These are phyloP conservation scores for Saturnispora hagleri DNA, from an alignment of 805 yeast species.

Conservation along the genomic window DNA sequence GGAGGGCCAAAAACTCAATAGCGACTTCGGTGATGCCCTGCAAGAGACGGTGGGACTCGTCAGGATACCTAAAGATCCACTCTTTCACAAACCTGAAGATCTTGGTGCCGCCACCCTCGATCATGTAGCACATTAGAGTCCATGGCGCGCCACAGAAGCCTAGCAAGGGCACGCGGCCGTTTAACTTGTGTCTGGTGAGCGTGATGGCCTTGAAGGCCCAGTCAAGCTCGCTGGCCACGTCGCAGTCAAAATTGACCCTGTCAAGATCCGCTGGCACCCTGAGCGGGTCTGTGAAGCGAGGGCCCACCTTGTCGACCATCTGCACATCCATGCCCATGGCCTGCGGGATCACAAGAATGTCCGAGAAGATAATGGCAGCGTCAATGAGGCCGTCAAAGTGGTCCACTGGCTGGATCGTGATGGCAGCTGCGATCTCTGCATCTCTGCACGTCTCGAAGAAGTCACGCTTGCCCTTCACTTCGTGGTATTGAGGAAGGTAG, in stretches of 20 bases:
- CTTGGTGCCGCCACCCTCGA: conserved; percentile 94
- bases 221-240: conserved; percentile 66
- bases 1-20: conserved; percentile 85
- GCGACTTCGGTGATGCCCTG: conserved; percentile 81
- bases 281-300: conserved; percentile 83
- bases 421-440: conserved; percentile 86
- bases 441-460: conserved; percentile 94
- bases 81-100: conserved; percentile 85
- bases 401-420: conserved; percentile 91
- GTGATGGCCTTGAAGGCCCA: conserved; percentile 97
- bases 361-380: conserved; percentile 95
- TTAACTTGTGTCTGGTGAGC: conserved; percentile 72
- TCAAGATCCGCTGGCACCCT: conserved; percentile 61
- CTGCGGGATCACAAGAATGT: conserved; percentile 92
- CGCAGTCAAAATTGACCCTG: conserved; percentile 47
- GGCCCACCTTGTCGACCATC: conserved; percentile 93
- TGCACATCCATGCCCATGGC: conserved; percentile 95
- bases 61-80: conserved; percentile 80
- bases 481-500: conserved; percentile 84
- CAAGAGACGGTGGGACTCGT: conserved; percentile 59
- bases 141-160: conserved; percentile 99
- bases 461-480: conserved; percentile 75
- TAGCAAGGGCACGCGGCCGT: conserved; percentile 86
- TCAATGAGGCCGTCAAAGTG: conserved; percentile 85
- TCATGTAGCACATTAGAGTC: conserved; percentile 94